A percentile compares a stretch with the other conserved stretches of the same genome.
Evolutionary conservation across 129 eudicot species (phyloP).

Genomic region (Glebionis coronaria): DNA sequence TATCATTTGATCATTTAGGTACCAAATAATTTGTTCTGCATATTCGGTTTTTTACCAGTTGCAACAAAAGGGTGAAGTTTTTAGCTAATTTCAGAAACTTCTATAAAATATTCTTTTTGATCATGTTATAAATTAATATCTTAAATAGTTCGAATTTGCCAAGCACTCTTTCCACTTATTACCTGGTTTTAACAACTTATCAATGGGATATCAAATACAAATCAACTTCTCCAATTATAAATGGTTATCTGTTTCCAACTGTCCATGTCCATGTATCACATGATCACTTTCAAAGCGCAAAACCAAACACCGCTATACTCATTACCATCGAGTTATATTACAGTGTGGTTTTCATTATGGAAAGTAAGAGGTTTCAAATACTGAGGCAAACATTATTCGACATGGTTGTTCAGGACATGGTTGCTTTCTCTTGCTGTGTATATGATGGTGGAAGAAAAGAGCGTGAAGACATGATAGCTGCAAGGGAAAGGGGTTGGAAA

Average conservation of each 20-base stretch:
- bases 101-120: not conserved
- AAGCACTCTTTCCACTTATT: not conserved
- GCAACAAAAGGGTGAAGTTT: not conserved
- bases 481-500: constrained; percentile 98
- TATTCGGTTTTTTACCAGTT: not conserved
- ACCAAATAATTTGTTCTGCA: not conserved
- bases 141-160: not conserved
- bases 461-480: constrained; percentile 84
- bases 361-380: constrained; percentile 3
- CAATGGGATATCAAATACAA: not conserved
- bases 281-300: not conserved
- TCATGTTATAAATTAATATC: not conserved
- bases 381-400: constrained; percentile 9
- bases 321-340: not conserved
- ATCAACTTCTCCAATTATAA: not conserved
- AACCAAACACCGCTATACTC: not conserved
- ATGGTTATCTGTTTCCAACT: not conserved
- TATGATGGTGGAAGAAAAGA: constrained; percentile 91
- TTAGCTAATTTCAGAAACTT: not conserved
- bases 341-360: constrained; percentile 4
- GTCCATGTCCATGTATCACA: not conserved
- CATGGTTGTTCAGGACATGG: constrained; percentile 74
- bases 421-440: constrained; percentile 96
- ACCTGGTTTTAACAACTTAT: not conserved
- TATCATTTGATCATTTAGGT: not conserved